These are phyloP conservation scores for Sugiyamaella xylanicola DNA, from an alignment of 1,139 yeast species.

Conservation along the genomic window DNA sequence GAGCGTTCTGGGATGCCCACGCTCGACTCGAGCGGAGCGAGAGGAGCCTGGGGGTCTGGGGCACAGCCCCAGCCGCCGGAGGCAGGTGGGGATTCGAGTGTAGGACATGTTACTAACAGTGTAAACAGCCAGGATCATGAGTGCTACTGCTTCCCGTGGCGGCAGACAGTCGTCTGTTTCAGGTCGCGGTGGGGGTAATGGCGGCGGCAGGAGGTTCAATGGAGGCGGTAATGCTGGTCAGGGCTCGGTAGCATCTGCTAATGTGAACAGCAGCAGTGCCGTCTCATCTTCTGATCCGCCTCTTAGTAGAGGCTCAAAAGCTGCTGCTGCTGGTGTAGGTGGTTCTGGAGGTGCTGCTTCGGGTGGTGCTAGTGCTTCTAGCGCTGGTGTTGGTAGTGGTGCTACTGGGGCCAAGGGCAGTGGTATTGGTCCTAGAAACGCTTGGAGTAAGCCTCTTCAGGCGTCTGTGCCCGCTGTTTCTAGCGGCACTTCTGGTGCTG, in stretches of 20 bases:
- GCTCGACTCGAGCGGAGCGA: no score
- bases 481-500: neutral
- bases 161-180: constrained; percentile 17
- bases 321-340: neutral
- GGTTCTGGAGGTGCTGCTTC: constrained; percentile 2
- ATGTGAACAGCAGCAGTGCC: neutral
- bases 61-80: neutral
- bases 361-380: neutral
- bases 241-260: constrained; percentile 4
- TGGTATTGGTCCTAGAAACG: constrained; percentile 14
- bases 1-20: no score
- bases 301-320: constrained; percentile 11
- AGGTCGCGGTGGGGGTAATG: neutral
- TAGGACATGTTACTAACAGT: neutral
- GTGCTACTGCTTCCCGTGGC: constrained; percentile 19
- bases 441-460: constrained; percentile 22
- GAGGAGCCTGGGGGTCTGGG: neutral
- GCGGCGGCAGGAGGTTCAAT: neutral
- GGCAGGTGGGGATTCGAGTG: neutral
- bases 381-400: neutral
- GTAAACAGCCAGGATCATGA: constrained; percentile 14
- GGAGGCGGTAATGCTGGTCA: constrained; percentile 1
- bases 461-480: constrained; percentile 4
- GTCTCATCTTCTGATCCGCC: constrained; percentile 11
- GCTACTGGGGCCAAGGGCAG: neutral